These are phyloP conservation scores for Pontederia crassipes DNA, from an alignment of 176 grass and related monocot genomes.

Conservation along the genomic window DNA sequence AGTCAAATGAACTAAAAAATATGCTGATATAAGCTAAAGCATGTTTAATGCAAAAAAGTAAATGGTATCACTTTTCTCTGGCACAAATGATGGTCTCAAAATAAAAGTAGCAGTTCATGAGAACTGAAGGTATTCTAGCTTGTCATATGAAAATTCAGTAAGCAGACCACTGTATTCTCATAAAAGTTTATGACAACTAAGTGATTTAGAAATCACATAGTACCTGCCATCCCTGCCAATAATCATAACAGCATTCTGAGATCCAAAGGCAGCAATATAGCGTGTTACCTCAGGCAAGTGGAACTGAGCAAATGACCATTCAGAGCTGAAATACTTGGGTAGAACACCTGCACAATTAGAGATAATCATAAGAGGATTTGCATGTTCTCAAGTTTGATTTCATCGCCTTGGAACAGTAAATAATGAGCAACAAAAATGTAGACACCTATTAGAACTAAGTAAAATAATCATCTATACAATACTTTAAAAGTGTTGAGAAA, in stretches of 20 bases:
- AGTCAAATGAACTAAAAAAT: too few relatives aligned
- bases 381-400: neutral
- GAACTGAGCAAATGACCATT: slow-evolving; percentile 97
- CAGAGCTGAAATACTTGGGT: slow-evolving; percentile 89
- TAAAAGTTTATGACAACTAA: slow-evolving; percentile 5
- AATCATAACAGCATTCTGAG: slow-evolving; percentile 73
- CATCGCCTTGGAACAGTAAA: neutral
- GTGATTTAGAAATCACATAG: neutral
- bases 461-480: too few relatives aligned
- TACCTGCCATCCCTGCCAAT: slow-evolving; percentile 98
- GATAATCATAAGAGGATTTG: neutral
- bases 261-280: slow-evolving; percentile 81
- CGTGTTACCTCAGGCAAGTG: slow-evolving; percentile 82
- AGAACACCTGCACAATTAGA: slow-evolving; percentile 40
- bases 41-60: too few relatives aligned
- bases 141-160: too few relatives aligned
- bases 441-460: neutral
- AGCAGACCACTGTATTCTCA: neutral
- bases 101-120: too few relatives aligned
- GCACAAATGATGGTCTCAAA: too few relatives aligned
- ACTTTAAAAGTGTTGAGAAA: too few relatives aligned
- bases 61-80: too few relatives aligned
- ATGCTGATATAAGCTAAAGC: too few relatives aligned
- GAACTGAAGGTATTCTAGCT: too few relatives aligned
- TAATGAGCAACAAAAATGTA: neutral